Percentiles rank a stretch among this genome's conserved stretches.
These are phyloP conservation scores for Panicum hallii DNA, from an alignment of 202 grass and related monocot genomes.

Conservation along the genomic window DNA sequence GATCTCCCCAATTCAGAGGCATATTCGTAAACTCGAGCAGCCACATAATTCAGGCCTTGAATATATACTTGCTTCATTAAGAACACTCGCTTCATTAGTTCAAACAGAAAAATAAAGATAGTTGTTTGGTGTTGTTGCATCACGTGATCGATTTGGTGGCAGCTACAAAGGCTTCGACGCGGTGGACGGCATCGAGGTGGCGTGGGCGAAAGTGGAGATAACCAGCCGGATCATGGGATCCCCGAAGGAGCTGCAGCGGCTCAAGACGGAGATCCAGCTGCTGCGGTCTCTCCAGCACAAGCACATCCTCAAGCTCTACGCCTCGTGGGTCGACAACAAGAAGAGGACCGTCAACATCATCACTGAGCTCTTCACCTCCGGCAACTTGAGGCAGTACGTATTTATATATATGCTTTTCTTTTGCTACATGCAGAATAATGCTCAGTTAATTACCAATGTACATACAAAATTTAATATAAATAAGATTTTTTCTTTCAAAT, in stretches of 20 bases:
- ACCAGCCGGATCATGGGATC: slow-evolving; percentile 46
- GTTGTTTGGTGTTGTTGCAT: background rate
- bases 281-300: slow-evolving; percentile 53
- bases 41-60: background rate
- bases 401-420: background rate
- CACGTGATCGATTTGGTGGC: slow-evolving; percentile 26
- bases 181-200: slow-evolving; percentile 62
- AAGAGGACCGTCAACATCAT: slow-evolving; percentile 52
- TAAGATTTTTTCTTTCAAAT: no score
- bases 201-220: slow-evolving; percentile 59
- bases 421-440: background rate
- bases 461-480: no score
- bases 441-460: background rate
- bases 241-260: slow-evolving; percentile 39
- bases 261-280: slow-evolving; percentile 51
- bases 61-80: background rate
- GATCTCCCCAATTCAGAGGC: background rate
- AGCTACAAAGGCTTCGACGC: slow-evolving; percentile 65
- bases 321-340: slow-evolving; percentile 54
- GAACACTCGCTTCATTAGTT: background rate
- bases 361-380: slow-evolving; percentile 64
- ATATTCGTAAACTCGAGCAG: background rate
- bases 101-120: background rate
- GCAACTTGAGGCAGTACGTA: slow-evolving; percentile 49
- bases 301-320: slow-evolving; percentile 54